Conservation (phyloP, 2,329 filamentous ascomycete species). For the Xylariomycetidae sp. region DNA sequence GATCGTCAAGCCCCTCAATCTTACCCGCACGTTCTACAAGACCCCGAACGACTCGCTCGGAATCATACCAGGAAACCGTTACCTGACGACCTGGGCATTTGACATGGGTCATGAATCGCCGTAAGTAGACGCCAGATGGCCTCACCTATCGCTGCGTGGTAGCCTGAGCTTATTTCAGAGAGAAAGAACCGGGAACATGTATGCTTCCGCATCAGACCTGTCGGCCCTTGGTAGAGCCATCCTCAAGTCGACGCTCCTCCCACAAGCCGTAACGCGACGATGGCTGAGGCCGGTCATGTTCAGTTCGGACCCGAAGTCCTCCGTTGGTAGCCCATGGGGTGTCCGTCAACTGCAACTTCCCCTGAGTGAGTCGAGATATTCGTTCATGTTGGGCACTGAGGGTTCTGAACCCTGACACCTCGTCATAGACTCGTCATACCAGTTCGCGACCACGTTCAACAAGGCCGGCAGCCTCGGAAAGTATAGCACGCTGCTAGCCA, state of each 20-base stretch:
- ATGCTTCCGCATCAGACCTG: slow-evolving; percentile 25
- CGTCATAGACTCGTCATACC: slow-evolving; percentile 18
- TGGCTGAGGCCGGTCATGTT: slow-evolving; percentile 28
- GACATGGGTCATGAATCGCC: slow-evolving; percentile 26
- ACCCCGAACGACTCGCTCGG: slow-evolving; percentile 26
- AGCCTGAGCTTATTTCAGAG: not conserved
- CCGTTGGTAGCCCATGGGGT: slow-evolving; percentile 29
- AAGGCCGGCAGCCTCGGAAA: slow-evolving; percentile 27
- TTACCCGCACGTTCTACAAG: slow-evolving; percentile 27
- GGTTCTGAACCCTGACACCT: not conserved
- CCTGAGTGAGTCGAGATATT: slow-evolving; percentile 7
- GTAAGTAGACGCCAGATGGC: slow-evolving; percentile 8
- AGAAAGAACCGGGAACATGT: slow-evolving; percentile 28
- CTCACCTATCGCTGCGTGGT: not conserved
- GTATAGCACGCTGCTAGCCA: slow-evolving; percentile 25
- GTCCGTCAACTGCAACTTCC: slow-evolving; percentile 22
- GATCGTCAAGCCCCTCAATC: slow-evolving; percentile 26
- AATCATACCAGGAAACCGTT: slow-evolving; percentile 28
- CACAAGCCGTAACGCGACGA: slow-evolving; percentile 24
- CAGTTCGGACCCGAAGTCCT: slow-evolving; percentile 23
- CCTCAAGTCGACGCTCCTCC: slow-evolving; percentile 24
- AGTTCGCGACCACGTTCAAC: slow-evolving; percentile 28
- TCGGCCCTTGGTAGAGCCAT: slow-evolving; percentile 26
- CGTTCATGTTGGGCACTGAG: not conserved
- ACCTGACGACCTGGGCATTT: slow-evolving; percentile 26